These are phyloP conservation scores for Phaseolus coccineus DNA, from an alignment of 331 rosid genomes.

Conservation along the genomic window DNA sequence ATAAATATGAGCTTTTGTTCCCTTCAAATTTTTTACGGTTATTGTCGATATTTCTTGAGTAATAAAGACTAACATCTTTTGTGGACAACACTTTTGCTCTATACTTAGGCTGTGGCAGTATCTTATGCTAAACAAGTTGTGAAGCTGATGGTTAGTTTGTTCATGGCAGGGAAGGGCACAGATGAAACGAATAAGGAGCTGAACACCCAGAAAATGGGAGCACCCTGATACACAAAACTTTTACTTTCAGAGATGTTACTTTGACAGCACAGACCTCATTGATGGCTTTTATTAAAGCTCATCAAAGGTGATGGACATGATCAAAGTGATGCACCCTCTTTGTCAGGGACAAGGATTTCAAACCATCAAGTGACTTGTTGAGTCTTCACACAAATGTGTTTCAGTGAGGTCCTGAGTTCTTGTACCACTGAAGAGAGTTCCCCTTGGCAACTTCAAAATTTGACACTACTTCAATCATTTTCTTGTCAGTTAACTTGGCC, in stretches of 20 bases:
- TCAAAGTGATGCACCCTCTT: conserved; percentile 40
- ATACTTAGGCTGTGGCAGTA: conserved; percentile 33
- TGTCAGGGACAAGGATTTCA: conserved; percentile 42
- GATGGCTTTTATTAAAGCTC: conserved; percentile 35
- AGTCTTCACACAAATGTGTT: conserved; percentile 19
- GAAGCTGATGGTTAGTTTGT: conserved; percentile 19
- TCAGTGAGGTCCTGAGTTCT: conserved; percentile 34
- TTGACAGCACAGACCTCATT: neutral
- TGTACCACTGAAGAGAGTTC: conserved; percentile 59
- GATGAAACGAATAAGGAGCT: conserved; percentile 4
- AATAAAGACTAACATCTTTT: neutral
- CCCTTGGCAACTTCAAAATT: conserved; percentile 70
- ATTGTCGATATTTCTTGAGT: too few species aligned
- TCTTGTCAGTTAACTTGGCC: conserved; percentile 39
- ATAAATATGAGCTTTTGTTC: neutral
- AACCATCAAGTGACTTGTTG: conserved; percentile 29
- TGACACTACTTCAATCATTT: conserved; percentile 34
- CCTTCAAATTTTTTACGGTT: too few species aligned
- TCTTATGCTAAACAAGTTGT: conserved; percentile 13
- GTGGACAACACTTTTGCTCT: neutral
- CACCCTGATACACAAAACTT: conserved; percentile 12
- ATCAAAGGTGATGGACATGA: conserved; percentile 29
- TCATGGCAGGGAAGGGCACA: conserved; percentile 26
- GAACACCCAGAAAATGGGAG: conserved; percentile 1
- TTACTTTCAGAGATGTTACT: conserved; percentile 17